A percentile compares a stretch with the other conserved stretches of the same genome.
Conservation (phyloP, 1,284 basidiomycete species). For the Papiliotrema flavescens region DNA sequence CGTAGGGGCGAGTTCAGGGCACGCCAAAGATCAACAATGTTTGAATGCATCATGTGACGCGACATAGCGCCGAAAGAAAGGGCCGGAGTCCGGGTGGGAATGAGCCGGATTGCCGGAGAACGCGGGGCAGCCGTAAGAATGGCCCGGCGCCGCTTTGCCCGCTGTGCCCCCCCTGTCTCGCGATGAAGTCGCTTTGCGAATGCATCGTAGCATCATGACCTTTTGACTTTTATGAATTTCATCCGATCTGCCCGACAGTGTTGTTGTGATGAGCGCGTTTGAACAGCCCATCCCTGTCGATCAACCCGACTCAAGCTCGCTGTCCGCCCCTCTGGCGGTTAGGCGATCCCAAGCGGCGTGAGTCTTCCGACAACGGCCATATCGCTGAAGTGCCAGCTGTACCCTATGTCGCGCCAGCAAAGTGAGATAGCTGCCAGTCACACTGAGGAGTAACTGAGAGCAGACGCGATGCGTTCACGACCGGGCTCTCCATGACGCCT, state of each 20-base stretch:
- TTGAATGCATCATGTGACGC: too few relatives aligned
- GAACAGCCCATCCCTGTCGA: neutral
- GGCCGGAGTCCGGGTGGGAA: too few relatives aligned
- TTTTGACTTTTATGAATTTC: too few relatives aligned
- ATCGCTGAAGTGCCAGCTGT: neutral
- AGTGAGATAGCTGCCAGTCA: neutral
- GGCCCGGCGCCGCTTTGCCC: too few relatives aligned
- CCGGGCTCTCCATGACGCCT: neutral
- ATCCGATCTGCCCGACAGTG: too few relatives aligned
- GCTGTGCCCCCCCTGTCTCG: too few relatives aligned
- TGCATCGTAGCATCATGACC: neutral
- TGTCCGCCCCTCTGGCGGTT: neutral
- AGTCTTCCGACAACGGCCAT: neutral
- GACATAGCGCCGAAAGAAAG: too few relatives aligned
- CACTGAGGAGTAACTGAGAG: neutral
- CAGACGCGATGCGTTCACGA: conserved; percentile 2
- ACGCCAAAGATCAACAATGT: too few relatives aligned
- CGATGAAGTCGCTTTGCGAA: neutral
- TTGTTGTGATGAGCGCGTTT: too few relatives aligned
- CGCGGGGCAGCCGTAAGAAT: too few relatives aligned
- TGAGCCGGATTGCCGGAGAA: too few relatives aligned
- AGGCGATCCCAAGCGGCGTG: conserved; percentile 1
- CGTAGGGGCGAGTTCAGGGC: too few relatives aligned
- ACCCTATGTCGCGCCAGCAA: neutral
- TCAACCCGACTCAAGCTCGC: neutral